These are phyloP conservation scores for Melaleuca alternifolia DNA, from an alignment of 345 rosid genomes.

Conservation along the genomic window DNA sequence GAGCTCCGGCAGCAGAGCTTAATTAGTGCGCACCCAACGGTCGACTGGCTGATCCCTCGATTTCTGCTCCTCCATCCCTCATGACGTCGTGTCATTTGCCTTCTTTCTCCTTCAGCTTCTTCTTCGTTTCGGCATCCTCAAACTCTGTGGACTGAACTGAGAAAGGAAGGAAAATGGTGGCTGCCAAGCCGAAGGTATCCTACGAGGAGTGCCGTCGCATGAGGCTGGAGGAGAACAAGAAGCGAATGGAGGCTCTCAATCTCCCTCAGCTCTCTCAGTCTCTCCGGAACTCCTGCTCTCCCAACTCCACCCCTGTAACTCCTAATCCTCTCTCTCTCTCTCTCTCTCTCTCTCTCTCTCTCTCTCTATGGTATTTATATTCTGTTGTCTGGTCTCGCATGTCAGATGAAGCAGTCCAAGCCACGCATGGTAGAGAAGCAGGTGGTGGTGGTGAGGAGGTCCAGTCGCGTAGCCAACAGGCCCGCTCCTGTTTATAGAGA, in stretches of 20 bases:
- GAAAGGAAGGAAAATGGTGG: conserved; percentile 21
- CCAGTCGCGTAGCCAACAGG: conserved; percentile 42
- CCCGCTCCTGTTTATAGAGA: conserved; percentile 52
- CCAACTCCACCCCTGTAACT: conserved; percentile 36
- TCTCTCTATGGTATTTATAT: neutral
- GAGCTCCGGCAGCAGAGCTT: too few species aligned
- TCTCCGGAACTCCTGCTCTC: conserved; percentile 24
- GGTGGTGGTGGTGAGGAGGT: conserved; percentile 52
- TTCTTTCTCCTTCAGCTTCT: neutral
- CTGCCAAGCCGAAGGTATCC: conserved; percentile 4
- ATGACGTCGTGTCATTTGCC: neutral
- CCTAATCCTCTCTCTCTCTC: neutral
- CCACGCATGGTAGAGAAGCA: conserved; percentile 24
- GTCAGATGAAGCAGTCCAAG: conserved; percentile 36
- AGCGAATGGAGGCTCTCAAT: conserved; percentile 80
- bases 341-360: neutral
- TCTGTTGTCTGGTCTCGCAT: neutral
- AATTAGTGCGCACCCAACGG: neutral
- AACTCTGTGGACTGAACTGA: neutral
- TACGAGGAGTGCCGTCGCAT: conserved; percentile 55
- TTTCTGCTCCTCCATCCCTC: neutral
- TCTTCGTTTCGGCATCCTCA: neutral
- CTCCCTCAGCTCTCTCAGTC: conserved; percentile 43
- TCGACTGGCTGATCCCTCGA: neutral
- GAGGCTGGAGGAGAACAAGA: conserved; percentile 73